These are phyloP conservation scores for Neurospora sp. DNA, from an alignment of 495 filamentous ascomycete genomes.

Conservation along the genomic window DNA sequence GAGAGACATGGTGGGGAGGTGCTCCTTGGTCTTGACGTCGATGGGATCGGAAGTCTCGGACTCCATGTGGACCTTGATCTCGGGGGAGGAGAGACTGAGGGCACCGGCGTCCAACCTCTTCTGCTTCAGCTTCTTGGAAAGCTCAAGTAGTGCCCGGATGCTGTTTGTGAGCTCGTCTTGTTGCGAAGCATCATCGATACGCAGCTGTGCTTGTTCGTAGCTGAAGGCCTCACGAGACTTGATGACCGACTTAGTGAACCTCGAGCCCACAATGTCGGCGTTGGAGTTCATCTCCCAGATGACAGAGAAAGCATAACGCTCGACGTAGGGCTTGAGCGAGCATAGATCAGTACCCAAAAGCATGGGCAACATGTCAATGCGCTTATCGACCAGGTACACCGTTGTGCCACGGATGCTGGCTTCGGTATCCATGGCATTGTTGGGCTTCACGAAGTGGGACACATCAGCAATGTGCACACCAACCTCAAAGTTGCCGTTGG, in stretches of 20 bases:
- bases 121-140: slow-evolving; percentile 89
- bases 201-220: slow-evolving; percentile 89
- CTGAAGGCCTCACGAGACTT: slow-evolving; percentile 96
- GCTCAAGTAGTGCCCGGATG: slow-evolving; percentile 76
- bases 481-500: slow-evolving; percentile 92
- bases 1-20: slow-evolving; percentile 92
- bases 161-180: slow-evolving; percentile 81
- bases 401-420: slow-evolving; percentile 90
- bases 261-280: slow-evolving; percentile 69
- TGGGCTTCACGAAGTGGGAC: slow-evolving; percentile 94
- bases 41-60: slow-evolving; percentile 92
- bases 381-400: slow-evolving; percentile 96
- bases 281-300: slow-evolving; percentile 85
- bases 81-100: slow-evolving; percentile 86
- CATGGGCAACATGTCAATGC: slow-evolving; percentile 97
- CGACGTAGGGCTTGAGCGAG: slow-evolving; percentile 93
- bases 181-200: slow-evolving; percentile 80
- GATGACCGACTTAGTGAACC: slow-evolving; percentile 96
- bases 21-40: slow-evolving; percentile 88
- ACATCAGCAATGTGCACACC: slow-evolving; percentile 99
- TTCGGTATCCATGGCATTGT: slow-evolving; percentile 93
- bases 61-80: slow-evolving; percentile 88
- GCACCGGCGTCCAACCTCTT: slow-evolving; percentile 95
- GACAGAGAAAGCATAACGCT: slow-evolving; percentile 92
- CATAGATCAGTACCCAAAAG: slow-evolving; percentile 92